Conservation (phyloP, 208 protist genomes). For the Crithidia mellificae region DNA sequence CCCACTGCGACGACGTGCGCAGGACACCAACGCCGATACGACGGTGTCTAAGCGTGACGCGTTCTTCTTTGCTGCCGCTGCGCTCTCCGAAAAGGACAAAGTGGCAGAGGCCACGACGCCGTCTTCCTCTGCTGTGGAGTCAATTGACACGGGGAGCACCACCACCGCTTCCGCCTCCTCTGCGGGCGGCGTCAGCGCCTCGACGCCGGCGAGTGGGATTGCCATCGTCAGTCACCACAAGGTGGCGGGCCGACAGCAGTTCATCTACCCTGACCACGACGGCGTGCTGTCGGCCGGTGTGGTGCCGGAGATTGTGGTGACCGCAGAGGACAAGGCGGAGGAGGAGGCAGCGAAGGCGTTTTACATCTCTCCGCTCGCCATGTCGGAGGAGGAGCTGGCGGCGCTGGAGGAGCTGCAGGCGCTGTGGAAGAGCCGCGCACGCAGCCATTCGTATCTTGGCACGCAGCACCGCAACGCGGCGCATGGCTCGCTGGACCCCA, state of each 20-base stretch:
- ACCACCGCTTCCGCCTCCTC: neutral
- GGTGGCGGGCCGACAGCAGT: slow-evolving; percentile 57
- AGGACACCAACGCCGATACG: too few relatives aligned
- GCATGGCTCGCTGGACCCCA: slow-evolving; percentile 23
- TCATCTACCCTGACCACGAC: slow-evolving; percentile 88
- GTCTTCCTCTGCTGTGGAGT: too few relatives aligned
- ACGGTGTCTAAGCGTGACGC: neutral
- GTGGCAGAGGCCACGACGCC: too few relatives aligned
- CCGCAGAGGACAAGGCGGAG: slow-evolving; percentile 61
- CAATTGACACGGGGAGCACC: too few relatives aligned
- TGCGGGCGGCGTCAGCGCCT: neutral
- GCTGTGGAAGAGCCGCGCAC: slow-evolving; percentile 68
- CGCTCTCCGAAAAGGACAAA: too few relatives aligned
- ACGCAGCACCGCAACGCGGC: slow-evolving; percentile 45
- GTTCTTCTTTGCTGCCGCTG: slow-evolving; percentile 17
- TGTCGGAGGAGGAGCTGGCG: slow-evolving; percentile 68
- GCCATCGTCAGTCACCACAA: slow-evolving; percentile 88
- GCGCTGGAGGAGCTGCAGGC: slow-evolving; percentile 86
- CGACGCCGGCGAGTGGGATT: slow-evolving; percentile 44
- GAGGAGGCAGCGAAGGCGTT: slow-evolving; percentile 42
- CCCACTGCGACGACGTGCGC: slow-evolving; percentile 15
- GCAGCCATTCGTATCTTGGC: slow-evolving; percentile 61
- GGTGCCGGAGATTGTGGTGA: slow-evolving; percentile 74
- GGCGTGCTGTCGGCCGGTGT: slow-evolving; percentile 81
- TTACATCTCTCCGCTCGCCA: slow-evolving; percentile 60